These are phyloP conservation scores for Venturia oleaginea DNA, from an alignment of 2,329 filamentous ascomycete genomes.

Conservation along the genomic window DNA sequence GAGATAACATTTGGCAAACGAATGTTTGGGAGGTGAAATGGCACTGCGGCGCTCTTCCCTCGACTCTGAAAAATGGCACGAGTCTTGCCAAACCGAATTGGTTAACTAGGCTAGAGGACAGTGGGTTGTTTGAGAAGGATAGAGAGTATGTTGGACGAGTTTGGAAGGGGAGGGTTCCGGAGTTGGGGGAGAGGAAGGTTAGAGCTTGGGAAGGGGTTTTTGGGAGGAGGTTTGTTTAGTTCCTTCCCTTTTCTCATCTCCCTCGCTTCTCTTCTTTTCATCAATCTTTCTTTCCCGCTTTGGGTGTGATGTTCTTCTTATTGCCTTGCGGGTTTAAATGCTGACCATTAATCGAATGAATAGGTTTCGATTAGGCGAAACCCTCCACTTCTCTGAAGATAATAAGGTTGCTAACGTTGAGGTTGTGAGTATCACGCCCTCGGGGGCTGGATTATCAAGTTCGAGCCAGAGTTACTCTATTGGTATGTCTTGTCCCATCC, in stretches of 20 bases:
- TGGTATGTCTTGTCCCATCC: not conserved
- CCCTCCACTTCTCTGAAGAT: not conserved
- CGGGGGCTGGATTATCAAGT: not conserved
- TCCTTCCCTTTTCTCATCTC: not conserved
- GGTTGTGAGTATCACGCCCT: not conserved
- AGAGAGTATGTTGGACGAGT: not conserved
- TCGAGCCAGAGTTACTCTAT: not conserved
- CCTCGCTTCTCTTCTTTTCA: not conserved
- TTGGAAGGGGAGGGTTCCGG: not conserved
- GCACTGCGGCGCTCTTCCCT: not conserved
- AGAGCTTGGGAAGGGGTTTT: not conserved
- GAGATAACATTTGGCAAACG: conserved; percentile 3
- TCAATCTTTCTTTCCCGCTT: not conserved
- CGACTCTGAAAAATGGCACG: not conserved
- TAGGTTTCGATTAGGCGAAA: not conserved
- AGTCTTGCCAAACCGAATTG: not conserved
- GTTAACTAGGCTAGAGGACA: not conserved
- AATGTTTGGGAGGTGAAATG: not conserved
- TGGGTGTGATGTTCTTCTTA: too few relatives aligned
- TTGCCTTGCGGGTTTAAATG: too few relatives aligned
- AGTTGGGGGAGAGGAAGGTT: not conserved
- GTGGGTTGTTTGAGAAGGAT: conserved; percentile 2
- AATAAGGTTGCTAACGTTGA: not conserved
- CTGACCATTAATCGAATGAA: too few relatives aligned
- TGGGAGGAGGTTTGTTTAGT: not conserved